Conservation (phyloP, 2,329 filamentous ascomycete species). For the Botrytis medusae region DNA sequence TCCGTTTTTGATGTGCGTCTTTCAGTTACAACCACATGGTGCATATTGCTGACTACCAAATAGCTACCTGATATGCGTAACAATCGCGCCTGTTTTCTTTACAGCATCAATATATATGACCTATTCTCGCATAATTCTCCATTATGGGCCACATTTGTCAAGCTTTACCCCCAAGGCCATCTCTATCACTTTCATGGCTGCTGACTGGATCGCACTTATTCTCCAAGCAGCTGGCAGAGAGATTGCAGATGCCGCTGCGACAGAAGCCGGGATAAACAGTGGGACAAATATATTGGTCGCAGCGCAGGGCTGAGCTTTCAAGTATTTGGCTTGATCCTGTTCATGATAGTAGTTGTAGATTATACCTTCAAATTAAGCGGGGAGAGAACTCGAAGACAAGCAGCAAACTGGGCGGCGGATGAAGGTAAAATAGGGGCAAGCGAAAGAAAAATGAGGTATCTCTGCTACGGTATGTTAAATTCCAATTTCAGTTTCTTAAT, state of each 20-base stretch:
- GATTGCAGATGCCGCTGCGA: conserved; percentile 44
- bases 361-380: conserved; percentile 27
- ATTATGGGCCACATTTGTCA: conserved; percentile 50
- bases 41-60: conserved; percentile 15
- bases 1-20: conserved; percentile 32
- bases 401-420: conserved; percentile 12
- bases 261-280: conserved; percentile 25
- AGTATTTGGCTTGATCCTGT: conserved; percentile 39
- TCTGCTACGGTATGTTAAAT: conserved; percentile 6
- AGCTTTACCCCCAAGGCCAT: conserved; percentile 49
- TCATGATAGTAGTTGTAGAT: conserved; percentile 27
- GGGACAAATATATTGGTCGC: conserved; percentile 42
- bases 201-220: conserved; percentile 57
- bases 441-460: neutral
- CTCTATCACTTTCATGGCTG: conserved; percentile 48
- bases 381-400: neutral
- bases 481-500: neutral
- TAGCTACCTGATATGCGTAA: conserved; percentile 57
- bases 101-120: conserved; percentile 62
- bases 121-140: conserved; percentile 54
- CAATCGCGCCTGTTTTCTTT: conserved; percentile 48
- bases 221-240: conserved; percentile 58
- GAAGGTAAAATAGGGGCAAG: neutral
- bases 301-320: conserved; percentile 43
- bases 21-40: neutral